Base-by-base conservation (phyloP, 257 asterid genomes). In the Marsdenia floribunda region DNA sequence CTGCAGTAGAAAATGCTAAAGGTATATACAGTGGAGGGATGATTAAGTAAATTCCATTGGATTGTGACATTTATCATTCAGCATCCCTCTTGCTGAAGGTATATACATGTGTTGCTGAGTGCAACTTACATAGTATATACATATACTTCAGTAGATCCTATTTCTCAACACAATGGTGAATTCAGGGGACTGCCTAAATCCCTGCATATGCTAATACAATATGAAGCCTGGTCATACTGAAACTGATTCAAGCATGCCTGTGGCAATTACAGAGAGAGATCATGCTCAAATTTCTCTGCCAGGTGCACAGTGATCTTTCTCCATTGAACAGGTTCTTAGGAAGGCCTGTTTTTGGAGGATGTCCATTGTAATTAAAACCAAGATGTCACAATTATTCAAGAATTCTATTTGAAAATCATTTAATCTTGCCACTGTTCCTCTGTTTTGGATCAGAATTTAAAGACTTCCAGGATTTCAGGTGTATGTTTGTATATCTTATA, bases 1-100 rank as follows among this genome's bases (percentile, higher is more conserved):
- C 46, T 65, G 76, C 0, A 59, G 70, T 57, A 73, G 76, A 70
- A 49, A 55, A 66, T 72, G 82, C 79, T n/a, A 59, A n/a, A n/a
- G n/a, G n/a, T n/a, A n/a, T n/a, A n/a, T n/a, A 38, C 74, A 57
- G 14, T 15, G 16, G 59, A 72, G 47, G 57, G 68, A 64, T 26
- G 40, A 37, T 65, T 18, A 47, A 16, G 44, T 42, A 40, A 54
- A 35, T 19, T 46, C 69, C 60, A 9, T 75, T 57, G 35, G 21
- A 18, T 44, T 10, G 37, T 16, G 44, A 33, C 33, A 7, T 54
- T 55, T 35, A 40, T 12, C 16, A 13, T 14, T 64, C 69, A 8
- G 57, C 59, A 35, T 52, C 19, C 49, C 69, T 71, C 57, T 38
- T 61, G 49, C 15, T 21, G 75, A 42, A 59, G 65, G 75, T 59